Conservation (phyloP, 164 flowering plant species). For the Vitis cinerea region DNA sequence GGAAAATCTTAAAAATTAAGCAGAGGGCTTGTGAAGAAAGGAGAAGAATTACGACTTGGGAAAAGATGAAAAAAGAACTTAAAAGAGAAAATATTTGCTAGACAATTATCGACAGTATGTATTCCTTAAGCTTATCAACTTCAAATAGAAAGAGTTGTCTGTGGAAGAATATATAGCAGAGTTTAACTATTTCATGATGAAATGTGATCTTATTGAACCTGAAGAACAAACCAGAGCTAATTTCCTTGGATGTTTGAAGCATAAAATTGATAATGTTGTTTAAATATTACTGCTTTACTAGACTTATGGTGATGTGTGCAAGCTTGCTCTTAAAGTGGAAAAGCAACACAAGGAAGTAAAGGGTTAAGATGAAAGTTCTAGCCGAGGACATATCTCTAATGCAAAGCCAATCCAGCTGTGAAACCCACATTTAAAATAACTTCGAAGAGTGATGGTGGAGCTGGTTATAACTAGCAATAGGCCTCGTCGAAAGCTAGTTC, state of each 20-base stretch:
- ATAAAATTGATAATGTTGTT: too few relatives aligned
- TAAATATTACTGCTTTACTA: too few relatives aligned
- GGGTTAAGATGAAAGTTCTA: too few relatives aligned
- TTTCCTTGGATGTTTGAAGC: constrained; percentile 6
- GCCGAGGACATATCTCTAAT: background rate
- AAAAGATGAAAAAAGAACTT: background rate
- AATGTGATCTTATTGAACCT: constrained; percentile 5
- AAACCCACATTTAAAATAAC: too few relatives aligned
- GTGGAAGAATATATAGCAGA: constrained; percentile 14
- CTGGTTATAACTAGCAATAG: too few relatives aligned
- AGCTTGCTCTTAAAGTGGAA: too few relatives aligned
- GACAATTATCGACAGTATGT: constrained; percentile 8
- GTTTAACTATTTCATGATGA: constrained; percentile 11
- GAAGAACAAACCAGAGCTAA: constrained; percentile 17
- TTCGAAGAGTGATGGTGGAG: too few relatives aligned
- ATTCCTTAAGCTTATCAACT: constrained; percentile 10
- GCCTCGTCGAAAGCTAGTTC: too few relatives aligned
- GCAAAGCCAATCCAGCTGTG: background rate
- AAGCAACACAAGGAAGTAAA: too few relatives aligned
- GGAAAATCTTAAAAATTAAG: constrained; percentile 3
- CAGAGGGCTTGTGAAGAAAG: constrained; percentile 8
- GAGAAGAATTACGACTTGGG: constrained; percentile 2
- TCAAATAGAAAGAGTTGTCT: constrained; percentile 1
- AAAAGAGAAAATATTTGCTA: constrained; percentile 6
- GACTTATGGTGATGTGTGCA: too few relatives aligned